Conservation (phyloP, 106 monocot species). For the Hemerocallis citrina region DNA sequence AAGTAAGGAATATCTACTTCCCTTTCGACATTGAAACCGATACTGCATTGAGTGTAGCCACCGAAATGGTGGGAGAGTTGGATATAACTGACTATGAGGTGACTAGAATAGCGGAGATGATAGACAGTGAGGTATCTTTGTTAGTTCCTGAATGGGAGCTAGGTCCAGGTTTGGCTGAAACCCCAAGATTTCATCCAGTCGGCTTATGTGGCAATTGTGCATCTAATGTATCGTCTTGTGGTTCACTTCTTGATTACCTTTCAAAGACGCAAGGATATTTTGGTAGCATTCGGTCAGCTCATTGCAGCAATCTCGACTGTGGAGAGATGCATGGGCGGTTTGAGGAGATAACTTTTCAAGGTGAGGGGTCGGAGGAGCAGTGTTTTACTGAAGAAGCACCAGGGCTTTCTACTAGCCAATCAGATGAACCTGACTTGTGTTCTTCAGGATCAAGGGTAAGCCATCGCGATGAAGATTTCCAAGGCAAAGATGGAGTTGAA, state of each 20-base stretch:
- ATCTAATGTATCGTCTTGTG: slow-evolving; percentile 44
- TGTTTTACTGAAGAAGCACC: slow-evolving; percentile 5
- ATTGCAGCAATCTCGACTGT: slow-evolving; percentile 25
- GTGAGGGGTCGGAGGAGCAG: slow-evolving; percentile 22
- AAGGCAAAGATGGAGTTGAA: neutral
- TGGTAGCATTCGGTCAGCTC: neutral
- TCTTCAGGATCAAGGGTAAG: slow-evolving; percentile 3
- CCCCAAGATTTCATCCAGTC: neutral
- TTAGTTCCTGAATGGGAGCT: slow-evolving; percentile 82
- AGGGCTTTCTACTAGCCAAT: slow-evolving; percentile 5
- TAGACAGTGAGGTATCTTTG: slow-evolving; percentile 57
- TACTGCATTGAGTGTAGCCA: slow-evolving; percentile 79
- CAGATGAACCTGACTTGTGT: slow-evolving; percentile 13
- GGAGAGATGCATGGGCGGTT: slow-evolving; percentile 64
- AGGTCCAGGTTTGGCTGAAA: slow-evolving; percentile 49
- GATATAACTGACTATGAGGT: slow-evolving; percentile 80
- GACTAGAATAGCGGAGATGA: slow-evolving; percentile 91
- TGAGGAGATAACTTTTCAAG: slow-evolving; percentile 57
- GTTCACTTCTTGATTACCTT: slow-evolving; percentile 39
- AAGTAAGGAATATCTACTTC: slow-evolving; percentile 74
- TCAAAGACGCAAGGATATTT: slow-evolving; percentile 1
- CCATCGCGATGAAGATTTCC: slow-evolving; percentile 12
- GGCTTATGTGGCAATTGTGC: slow-evolving; percentile 36
- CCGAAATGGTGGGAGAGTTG: slow-evolving; percentile 90
- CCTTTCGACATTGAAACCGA: slow-evolving; percentile 70